These are phyloP conservation scores for Fennellomyces sp. DNA, from an alignment of 371 early-diverging fungal genomes.

Conservation along the genomic window DNA sequence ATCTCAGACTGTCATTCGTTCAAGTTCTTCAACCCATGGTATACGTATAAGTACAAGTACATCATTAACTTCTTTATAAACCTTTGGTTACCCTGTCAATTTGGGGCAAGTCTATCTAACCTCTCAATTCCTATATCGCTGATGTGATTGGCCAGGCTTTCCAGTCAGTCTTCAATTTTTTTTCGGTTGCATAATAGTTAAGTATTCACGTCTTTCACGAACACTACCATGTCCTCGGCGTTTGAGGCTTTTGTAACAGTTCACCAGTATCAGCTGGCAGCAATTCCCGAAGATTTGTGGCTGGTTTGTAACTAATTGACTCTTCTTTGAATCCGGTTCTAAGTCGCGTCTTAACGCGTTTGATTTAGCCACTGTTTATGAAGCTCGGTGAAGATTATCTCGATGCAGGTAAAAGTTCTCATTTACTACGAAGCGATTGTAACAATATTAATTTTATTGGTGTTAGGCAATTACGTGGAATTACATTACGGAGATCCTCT, in stretches of 20 bases:
- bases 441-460: background rate
- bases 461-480: slow-evolving; percentile 43
- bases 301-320: slow-evolving; percentile 38
- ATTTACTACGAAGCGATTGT: background rate
- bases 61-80: too few species aligned
- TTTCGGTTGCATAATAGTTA: background rate
- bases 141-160: too few species aligned
- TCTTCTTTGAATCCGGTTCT: background rate
- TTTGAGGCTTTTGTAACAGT: slow-evolving; percentile 62
- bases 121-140: too few species aligned
- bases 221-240: slow-evolving; percentile 16
- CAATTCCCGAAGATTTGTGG: slow-evolving; percentile 64
- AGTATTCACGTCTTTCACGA: background rate
- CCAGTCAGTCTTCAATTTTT: background rate
- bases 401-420: slow-evolving; percentile 53
- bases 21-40: too few species aligned
- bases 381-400: slow-evolving; percentile 65
- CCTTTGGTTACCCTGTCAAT: too few species aligned
- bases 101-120: too few species aligned
- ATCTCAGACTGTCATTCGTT: too few species aligned
- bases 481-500: slow-evolving; percentile 62
- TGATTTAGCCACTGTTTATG: slow-evolving; percentile 54
- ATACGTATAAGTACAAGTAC: too few species aligned
- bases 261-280: slow-evolving; percentile 61
- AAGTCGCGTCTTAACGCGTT: background rate